Evolutionary conservation across 257 asterid genomes (phyloP), one percentile per base, ranked within the genome.

Genomic region (Solanum sejunctum): DNA sequence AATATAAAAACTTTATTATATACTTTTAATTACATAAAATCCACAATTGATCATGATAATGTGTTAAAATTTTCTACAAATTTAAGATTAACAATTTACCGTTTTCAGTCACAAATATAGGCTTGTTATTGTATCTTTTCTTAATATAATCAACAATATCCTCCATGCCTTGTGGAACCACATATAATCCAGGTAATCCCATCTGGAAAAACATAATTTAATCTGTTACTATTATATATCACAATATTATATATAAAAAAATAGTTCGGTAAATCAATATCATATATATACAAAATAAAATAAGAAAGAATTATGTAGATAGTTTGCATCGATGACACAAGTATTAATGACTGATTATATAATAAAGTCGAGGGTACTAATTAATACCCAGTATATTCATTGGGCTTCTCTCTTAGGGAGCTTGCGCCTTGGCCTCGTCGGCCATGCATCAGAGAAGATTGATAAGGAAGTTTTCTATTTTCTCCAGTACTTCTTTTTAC

Each of bases 91-190:
- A 16, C 7, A 73, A 32, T 20, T 41, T 84, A 94, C 99, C 99
- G 83, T 92, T 94, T 89, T 95, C 99, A 39, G 94, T 91, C 64
- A 94, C 73, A 63, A 87, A 84, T 89, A 95, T 92, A 10, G 97
- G 92, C 93, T 87, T 92, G 91, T 93, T 92, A 69, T 87, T 79
- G 87, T 94, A 95, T 89, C 98, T 87, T 58, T 89, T 89, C 90
- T 91, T 93, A 2, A 87, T 49, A 83, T 90, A 94, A 39, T 63
- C 71, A 41, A 95, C 88, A 23, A 91, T 84, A 77, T 84, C 92
- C 81, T 89, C 94, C 88, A 95, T 90, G 83, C 97, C 98, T 84
- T 84, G 88, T 0, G 97, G 98, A 82, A 92, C 94, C 64, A 92
- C 93, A 61, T 23, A 92, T 78, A 89, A 84, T n/a, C 84, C 85